Evolutionary conservation across 2,329 filamentous ascomycete species (phyloP).

Genomic region (Hortaea werneckii): DNA sequence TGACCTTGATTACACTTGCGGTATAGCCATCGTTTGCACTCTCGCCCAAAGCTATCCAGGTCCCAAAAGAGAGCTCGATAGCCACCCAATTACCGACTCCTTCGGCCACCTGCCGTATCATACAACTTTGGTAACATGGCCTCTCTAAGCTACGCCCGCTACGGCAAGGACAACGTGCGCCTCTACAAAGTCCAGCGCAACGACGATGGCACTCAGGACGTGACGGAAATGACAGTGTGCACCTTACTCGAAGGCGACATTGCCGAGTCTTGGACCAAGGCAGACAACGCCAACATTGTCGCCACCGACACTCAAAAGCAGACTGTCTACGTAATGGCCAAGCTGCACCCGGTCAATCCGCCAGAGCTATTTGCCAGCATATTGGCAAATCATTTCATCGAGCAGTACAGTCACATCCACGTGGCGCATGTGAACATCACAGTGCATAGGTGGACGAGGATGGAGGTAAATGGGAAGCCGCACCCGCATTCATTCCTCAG

Average conservation of each 20-base stretch:
- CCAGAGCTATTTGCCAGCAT: slow-evolving; percentile 85
- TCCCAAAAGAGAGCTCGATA: too few relatives aligned
- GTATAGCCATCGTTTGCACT: too few relatives aligned
- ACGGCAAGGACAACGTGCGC: slow-evolving; percentile 96
- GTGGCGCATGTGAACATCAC: slow-evolving; percentile 70
- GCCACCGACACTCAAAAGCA: slow-evolving; percentile 98
- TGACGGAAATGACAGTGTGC: slow-evolving; percentile 91
- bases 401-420: slow-evolving; percentile 80
- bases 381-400: slow-evolving; percentile 78
- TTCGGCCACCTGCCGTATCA: too few relatives aligned
- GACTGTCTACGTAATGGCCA: slow-evolving; percentile 79
- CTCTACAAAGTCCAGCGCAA: slow-evolving; percentile 89
- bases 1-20: too few relatives aligned
- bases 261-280: slow-evolving; percentile 75
- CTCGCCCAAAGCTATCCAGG: too few relatives aligned
- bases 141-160: slow-evolving; percentile 51
- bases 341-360: slow-evolving; percentile 82
- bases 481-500: slow-evolving; percentile 93
- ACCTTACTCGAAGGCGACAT: slow-evolving; percentile 90
- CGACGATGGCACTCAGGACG: slow-evolving; percentile 65
- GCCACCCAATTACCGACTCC: too few relatives aligned
- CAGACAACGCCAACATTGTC: slow-evolving; percentile 90
- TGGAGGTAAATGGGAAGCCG: slow-evolving; percentile 74
- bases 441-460: slow-evolving; percentile 84
- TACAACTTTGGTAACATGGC: slow-evolving; percentile 27